These are phyloP conservation scores for Fusarium heterosporum DNA, from an alignment of 2,329 filamentous ascomycete genomes.

Conservation along the genomic window DNA sequence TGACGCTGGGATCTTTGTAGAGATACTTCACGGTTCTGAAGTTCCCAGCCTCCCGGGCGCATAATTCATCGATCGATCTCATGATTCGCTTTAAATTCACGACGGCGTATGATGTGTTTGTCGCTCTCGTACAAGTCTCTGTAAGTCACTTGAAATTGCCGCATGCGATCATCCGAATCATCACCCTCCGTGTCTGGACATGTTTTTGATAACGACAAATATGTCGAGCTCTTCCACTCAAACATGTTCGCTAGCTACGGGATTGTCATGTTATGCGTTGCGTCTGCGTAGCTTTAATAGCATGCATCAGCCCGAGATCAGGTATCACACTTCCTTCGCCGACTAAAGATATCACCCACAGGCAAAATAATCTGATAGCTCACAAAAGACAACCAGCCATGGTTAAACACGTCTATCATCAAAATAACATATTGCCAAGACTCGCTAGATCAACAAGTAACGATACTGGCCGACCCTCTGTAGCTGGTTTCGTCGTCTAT, in stretches of 20 bases:
- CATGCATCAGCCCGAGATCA: not conserved
- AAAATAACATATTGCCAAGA: constrained; percentile 26
- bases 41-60: constrained; percentile 33
- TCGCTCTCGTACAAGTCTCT: constrained; percentile 5
- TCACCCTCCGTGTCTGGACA: not conserved
- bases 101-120: constrained; percentile 12
- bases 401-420: constrained; percentile 9
- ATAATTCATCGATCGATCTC: constrained; percentile 36
- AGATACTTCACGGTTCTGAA: constrained; percentile 24
- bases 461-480: constrained; percentile 20
- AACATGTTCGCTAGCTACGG: not conserved
- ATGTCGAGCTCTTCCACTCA: not conserved
- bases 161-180: constrained; percentile 26
- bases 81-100: constrained; percentile 21
- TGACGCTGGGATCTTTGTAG: constrained; percentile 38
- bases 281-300: not conserved
- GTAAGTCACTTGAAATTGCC: constrained; percentile 15
- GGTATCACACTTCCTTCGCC: not conserved
- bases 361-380: constrained; percentile 8
- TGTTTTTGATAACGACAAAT: not conserved
- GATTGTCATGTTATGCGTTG: not conserved
- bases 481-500: constrained; percentile 25
- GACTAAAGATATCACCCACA: not conserved
- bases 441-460: constrained; percentile 29
- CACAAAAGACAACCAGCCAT: constrained; percentile 10